These are phyloP conservation scores for Kodamaea neixiangensis DNA, from an alignment of 805 yeast species.

Conservation along the genomic window DNA sequence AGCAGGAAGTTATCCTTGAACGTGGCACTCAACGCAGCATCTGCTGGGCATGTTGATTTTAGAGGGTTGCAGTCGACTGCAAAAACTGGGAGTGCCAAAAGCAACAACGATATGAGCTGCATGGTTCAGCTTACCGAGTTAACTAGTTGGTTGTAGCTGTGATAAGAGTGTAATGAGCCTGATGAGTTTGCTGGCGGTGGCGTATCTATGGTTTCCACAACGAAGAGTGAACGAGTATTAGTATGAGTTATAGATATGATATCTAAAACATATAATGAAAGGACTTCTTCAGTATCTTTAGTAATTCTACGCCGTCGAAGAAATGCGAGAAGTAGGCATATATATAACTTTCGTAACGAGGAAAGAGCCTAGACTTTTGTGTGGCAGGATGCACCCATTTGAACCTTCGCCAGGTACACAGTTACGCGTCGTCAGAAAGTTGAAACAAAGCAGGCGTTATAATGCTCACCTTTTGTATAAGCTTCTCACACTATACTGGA, in stretches of 20 bases:
- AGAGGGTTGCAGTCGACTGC: slow-evolving; percentile 31
- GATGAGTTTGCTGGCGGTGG: background rate
- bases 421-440: background rate
- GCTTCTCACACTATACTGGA: background rate
- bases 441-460: background rate
- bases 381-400: background rate
- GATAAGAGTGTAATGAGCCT: background rate
- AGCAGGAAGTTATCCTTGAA: slow-evolving; percentile 29
- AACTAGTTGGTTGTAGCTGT: background rate
- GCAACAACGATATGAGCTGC: background rate
- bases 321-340: background rate
- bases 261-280: background rate
- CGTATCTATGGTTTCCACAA: background rate
- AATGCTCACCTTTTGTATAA: background rate
- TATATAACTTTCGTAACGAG: too few relatives aligned
- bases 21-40: slow-evolving; percentile 30
- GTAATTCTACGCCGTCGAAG: background rate
- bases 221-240: background rate
- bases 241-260: background rate
- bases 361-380: background rate
- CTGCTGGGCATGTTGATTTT: slow-evolving; percentile 27
- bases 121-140: background rate
- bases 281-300: background rate
- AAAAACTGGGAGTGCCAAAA: slow-evolving; percentile 6
- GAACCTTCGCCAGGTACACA: background rate